Conservation (phyloP, 805 yeast genomes). For the Pichia thaimueangensis region DNA sequence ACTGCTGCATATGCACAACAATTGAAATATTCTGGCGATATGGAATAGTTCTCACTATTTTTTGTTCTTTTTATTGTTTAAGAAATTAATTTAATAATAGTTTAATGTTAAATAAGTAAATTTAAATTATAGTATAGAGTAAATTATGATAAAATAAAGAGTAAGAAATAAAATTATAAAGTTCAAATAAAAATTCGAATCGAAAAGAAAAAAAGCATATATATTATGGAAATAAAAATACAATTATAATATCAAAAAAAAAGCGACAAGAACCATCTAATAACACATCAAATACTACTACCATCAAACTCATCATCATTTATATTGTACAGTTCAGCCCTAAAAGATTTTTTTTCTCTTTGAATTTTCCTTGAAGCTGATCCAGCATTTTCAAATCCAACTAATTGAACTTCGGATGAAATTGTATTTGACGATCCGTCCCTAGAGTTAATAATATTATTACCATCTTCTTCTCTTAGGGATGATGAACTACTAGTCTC, state of each 20-base stretch:
- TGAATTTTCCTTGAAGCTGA: conserved; percentile 6
- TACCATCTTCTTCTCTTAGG: conserved; percentile 7
- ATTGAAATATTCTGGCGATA: conserved; percentile 27
- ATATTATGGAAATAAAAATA: no score
- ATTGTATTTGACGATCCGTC: conserved; percentile 9
- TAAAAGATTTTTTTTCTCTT: conserved; percentile 10
- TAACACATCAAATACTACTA: not conserved
- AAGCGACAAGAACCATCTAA: no score
- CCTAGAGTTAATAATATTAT: conserved; percentile 4
- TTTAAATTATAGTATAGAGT: not conserved
- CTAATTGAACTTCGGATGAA: conserved; percentile 13
- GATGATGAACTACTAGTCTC: conserved; percentile 1
- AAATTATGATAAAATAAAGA: not conserved
- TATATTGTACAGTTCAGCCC: conserved; percentile 8
- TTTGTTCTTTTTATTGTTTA: no score
- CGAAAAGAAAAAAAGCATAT: no score
- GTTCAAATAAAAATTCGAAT: no score
- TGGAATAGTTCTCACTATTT: no score
- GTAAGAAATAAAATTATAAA: not conserved
- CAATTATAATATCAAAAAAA: no score
- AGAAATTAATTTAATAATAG: not conserved
- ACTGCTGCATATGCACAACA: conserved; percentile 62
- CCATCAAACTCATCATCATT: not conserved
- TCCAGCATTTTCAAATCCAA: conserved; percentile 11
- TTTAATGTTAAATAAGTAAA: not conserved